phyloP scores from a whole-genome alignment of 1,284 basidiomycete genomes.

The Sphagnurus paluster region DNA sequence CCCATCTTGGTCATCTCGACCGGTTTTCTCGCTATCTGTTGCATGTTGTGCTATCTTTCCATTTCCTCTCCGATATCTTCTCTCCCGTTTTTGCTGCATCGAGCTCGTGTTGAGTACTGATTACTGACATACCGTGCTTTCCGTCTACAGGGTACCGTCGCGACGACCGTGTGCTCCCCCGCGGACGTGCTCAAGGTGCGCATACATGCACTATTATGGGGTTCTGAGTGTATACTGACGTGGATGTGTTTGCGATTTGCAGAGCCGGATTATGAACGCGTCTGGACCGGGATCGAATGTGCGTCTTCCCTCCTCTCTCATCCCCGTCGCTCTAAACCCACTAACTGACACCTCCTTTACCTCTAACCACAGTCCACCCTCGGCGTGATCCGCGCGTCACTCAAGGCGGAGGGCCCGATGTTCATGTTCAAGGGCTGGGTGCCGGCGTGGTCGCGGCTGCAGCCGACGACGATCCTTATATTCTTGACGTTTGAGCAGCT shows the following conservation, averaged over 20 bases:
- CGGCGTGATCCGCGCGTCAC: constrained; percentile 67
- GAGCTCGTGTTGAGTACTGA: not conserved
- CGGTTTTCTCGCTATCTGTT: too few species aligned
- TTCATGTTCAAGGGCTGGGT: constrained; percentile 96
- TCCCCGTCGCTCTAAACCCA: not conserved
- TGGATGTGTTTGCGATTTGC: constrained; percentile 13
- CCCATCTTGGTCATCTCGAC: too few species aligned
- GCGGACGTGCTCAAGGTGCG: constrained; percentile 86
- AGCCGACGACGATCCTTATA: constrained; percentile 84
- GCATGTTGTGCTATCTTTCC: too few species aligned
- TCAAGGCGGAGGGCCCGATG: constrained; percentile 79
- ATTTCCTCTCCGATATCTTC: too few species aligned
- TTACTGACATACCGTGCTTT: not conserved
- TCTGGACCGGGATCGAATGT: constrained; percentile 77
- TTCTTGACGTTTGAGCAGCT: constrained; percentile 83
- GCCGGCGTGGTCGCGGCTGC: constrained; percentile 81
- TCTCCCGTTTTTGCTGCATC: too few species aligned
- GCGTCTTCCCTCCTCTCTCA: constrained; percentile 33
- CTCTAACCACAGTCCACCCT: constrained; percentile 59
- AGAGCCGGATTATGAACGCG: constrained; percentile 88
- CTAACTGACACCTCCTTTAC: not conserved
- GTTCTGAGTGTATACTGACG: not conserved
- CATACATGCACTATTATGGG: constrained; percentile 19
- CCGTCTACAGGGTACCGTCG: constrained; percentile 82
- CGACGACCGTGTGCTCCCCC: constrained; percentile 92